Conservation (phyloP, 1,284 basidiomycete species). For the Tremellales sp. region DNA sequence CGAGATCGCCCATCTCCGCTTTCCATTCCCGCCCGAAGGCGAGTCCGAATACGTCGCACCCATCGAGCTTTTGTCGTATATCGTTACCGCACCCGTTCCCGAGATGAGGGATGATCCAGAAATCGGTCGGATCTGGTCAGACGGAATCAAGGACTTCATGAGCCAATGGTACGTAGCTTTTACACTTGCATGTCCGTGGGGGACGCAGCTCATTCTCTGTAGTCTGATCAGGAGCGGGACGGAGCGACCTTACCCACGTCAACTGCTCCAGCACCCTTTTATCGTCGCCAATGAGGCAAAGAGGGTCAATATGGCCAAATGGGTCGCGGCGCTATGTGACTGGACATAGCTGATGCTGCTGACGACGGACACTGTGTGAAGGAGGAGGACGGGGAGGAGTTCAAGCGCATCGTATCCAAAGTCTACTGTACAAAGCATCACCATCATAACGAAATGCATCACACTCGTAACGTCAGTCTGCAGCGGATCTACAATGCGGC, state of each 20-base stretch:
- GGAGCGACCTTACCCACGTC: constrained; percentile 74
- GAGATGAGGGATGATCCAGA: constrained; percentile 60
- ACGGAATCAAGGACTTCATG: constrained; percentile 90
- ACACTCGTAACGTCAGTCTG: too few relatives aligned
- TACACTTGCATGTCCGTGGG: too few relatives aligned
- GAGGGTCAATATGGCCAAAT: constrained; percentile 81
- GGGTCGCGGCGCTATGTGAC: constrained; percentile 85
- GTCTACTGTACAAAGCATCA: too few relatives aligned
- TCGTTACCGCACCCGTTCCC: constrained; percentile 78
- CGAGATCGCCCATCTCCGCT: constrained; percentile 85
- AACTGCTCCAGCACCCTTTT: constrained; percentile 85
- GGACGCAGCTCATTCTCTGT: too few relatives aligned
- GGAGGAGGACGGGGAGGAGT: background rate
- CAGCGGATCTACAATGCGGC: too few relatives aligned
- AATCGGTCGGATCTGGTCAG: constrained; percentile 63
- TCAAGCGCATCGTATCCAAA: too few relatives aligned
- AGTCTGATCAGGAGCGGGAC: constrained; percentile 48
- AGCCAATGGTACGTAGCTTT: constrained; percentile 71
- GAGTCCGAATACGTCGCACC: constrained; percentile 63
- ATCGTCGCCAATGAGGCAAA: constrained; percentile 71
- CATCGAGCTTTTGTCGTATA: constrained; percentile 90
- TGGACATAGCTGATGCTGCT: constrained; percentile 55
- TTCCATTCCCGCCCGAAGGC: constrained; percentile 87
- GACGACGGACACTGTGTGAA: too few relatives aligned
- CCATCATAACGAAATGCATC: too few relatives aligned